These are phyloP conservation scores for Lactarius tabidus DNA, from an alignment of 768 basidiomycete genomes.

Conservation along the genomic window DNA sequence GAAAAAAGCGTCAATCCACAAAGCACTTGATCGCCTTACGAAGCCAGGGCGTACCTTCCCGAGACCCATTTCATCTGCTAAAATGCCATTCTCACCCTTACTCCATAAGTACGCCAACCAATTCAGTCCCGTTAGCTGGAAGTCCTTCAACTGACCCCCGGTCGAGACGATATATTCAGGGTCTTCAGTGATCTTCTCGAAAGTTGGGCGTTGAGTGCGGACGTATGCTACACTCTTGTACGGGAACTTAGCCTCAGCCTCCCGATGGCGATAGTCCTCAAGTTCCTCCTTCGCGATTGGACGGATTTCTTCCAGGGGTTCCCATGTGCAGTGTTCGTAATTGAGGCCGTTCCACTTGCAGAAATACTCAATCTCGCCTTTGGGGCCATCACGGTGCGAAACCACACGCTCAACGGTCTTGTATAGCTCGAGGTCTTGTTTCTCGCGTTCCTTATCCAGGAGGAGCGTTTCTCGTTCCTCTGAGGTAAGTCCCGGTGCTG, in stretches of 20 bases:
- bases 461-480: slow-evolving; percentile 90
- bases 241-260: slow-evolving; percentile 77
- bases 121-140: slow-evolving; percentile 96
- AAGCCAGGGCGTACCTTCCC: slow-evolving; percentile 61
- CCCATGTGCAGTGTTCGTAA: slow-evolving; percentile 97
- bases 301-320: slow-evolving; percentile 74
- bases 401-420: slow-evolving; percentile 91
- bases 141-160: slow-evolving; percentile 91
- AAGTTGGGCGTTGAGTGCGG: slow-evolving; percentile 65
- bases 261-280: slow-evolving; percentile 71
- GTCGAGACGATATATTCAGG: slow-evolving; percentile 78
- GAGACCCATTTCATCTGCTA: slow-evolving; percentile 99
- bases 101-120: slow-evolving; percentile 98
- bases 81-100: slow-evolving; percentile 91
- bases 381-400: slow-evolving; percentile 61
- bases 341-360: slow-evolving; percentile 95
- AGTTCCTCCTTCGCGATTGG: slow-evolving; percentile 74
- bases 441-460: slow-evolving; percentile 86
- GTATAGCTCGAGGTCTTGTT: slow-evolving; percentile 87
- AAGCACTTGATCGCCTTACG: slow-evolving; percentile 6
- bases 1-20: slow-evolving; percentile 22
- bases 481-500: slow-evolving; percentile 60
- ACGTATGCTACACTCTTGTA: slow-evolving; percentile 74
- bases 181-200: slow-evolving; percentile 80
- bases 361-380: slow-evolving; percentile 73